phyloP scores from a whole-genome alignment of 768 basidiomycete species.

The Russula olivacea region DNA sequence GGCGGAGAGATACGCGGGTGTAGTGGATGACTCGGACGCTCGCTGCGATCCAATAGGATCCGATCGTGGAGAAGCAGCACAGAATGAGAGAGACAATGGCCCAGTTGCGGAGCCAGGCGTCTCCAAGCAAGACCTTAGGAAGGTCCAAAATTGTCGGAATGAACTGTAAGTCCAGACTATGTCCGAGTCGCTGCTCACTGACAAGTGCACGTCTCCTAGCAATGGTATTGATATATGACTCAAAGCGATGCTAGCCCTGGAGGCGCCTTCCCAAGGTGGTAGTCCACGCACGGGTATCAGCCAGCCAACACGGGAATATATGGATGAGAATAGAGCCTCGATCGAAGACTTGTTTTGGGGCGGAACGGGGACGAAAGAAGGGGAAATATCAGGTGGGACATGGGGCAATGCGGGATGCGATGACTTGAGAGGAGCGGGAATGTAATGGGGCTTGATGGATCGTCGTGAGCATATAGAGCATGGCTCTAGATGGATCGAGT shows the following conservation, averaged over 20 bases:
- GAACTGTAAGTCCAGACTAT: constrained; percentile 15
- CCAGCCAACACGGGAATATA: constrained; percentile 19
- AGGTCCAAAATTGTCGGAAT: constrained; percentile 19
- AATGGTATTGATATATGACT: neutral
- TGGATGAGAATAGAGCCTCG: constrained; percentile 5
- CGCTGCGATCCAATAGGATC: neutral
- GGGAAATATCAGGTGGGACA: neutral
- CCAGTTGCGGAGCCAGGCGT: constrained; percentile 2
- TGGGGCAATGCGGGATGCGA: neutral
- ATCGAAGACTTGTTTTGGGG: constrained; percentile 12
- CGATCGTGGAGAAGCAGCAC: neutral
- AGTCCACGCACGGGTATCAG: constrained; percentile 18
- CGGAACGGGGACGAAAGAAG: constrained; percentile 1
- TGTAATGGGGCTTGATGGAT: constrained; percentile 19
- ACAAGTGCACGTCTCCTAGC: neutral
- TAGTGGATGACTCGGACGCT: neutral
- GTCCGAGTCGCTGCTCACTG: neutral
- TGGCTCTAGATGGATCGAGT: constrained; percentile 9
- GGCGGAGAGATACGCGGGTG: neutral
- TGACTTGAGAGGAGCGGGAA: constrained; percentile 9
- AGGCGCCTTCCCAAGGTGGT: constrained; percentile 11
- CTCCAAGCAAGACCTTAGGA: constrained; percentile 8
- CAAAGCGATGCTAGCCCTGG: constrained; percentile 1
- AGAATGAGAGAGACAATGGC: constrained; percentile 19
- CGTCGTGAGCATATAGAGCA: constrained; percentile 2